A percentile compares a stretch with the other conserved stretches of the same genome.
Evolutionary conservation across 768 basidiomycete species (phyloP).

Genomic region (Calocybe cyanea): DNA sequence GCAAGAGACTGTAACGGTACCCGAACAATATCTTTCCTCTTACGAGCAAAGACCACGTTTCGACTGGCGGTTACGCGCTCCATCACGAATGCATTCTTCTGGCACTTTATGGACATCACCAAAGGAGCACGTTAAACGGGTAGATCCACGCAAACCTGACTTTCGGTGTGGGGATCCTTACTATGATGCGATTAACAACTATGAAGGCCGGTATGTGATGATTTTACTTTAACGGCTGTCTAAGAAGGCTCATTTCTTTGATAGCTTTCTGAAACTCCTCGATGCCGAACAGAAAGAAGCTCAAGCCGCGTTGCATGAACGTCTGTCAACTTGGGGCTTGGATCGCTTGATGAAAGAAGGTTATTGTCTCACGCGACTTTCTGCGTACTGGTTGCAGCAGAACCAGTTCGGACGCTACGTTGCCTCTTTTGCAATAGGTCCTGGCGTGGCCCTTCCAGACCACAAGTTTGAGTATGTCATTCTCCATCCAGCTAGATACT

Average conservation of each 20-base stretch:
- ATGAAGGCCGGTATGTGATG: conserved; percentile 46
- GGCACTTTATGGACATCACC: conserved; percentile 3
- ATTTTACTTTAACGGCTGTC: conserved; percentile 11
- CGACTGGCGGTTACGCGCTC: conserved; percentile 59
- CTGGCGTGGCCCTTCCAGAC: conserved; percentile 58
- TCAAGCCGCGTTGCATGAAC: conserved; percentile 53
- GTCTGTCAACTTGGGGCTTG: conserved; percentile 66
- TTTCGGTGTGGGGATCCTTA: conserved; percentile 36
- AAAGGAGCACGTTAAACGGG: conserved; percentile 30
- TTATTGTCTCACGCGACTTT: conserved; percentile 63
- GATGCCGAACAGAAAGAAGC: conserved; percentile 63
- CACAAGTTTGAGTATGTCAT: conserved; percentile 66
- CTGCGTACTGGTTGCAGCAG: conserved; percentile 66
- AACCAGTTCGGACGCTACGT: conserved; percentile 62
- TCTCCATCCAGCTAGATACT: conserved; percentile 1
- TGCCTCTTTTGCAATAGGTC: conserved; percentile 61
- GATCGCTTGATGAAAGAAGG: conserved; percentile 63
- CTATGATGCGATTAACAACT: conserved; percentile 48
- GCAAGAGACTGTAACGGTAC: conserved; percentile 23
- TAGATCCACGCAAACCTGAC: conserved; percentile 29
- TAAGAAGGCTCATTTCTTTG: background rate
- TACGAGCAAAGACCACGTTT: conserved; percentile 34
- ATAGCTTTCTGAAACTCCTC: conserved; percentile 46
- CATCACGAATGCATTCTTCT: conserved; percentile 33
- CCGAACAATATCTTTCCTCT: conserved; percentile 2